Evolutionary conservation across 1,284 basidiomycete species (phyloP), one percentile per base, ranked within the genome.

Genomic region (Waitea zeae): DNA sequence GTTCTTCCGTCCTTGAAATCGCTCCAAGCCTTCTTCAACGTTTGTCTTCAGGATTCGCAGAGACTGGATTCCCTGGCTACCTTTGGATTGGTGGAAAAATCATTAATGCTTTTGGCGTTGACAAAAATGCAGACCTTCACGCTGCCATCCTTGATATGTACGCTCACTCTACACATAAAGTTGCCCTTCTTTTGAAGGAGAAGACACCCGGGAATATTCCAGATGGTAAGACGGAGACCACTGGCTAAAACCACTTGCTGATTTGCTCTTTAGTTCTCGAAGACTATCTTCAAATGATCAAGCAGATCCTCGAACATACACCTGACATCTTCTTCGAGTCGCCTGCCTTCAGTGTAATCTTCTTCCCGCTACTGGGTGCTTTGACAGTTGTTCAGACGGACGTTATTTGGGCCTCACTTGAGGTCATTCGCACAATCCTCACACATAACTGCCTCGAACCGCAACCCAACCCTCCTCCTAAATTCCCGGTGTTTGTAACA

Each of bases 81-180:
- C 55, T 97, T 11, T 99, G 95, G 95, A 89, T 98, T 42, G 74
- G 77, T 12, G 82, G 88, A 33, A 95, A 95, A 53, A 58, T 82
- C 15, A 65, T 88, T 11, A 61, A 64, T 22, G 65, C 69, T 42
- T 92, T 84, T 50, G 82, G 79, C 22, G 61, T 73, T 37, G 66
- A 75, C 43, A 63, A 69, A 33, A 59, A 70, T 44, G 45, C 57
- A 6, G 44, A 50, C 24, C 50, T 84, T 17, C 69, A 66, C 20
- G 58, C 52, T 9, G 58, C 75, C 4, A 69, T 84, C 43, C 59
- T 63, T 39, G 63, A 66, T 19, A 56, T 78, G n/a, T 87, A 79
- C 46, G 84, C 90, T 48, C 60, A 68, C 20, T 67, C 77, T 12
- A 89, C 83, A 12, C 62, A 59, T 35, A 80, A 79, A 44, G 49